Percentiles rank a stretch among this genome's conserved stretches.
Evolutionary conservation across 139 green algal genomes (phyloP).

Genomic region (Pseudopediastrum boryanum): DNA sequence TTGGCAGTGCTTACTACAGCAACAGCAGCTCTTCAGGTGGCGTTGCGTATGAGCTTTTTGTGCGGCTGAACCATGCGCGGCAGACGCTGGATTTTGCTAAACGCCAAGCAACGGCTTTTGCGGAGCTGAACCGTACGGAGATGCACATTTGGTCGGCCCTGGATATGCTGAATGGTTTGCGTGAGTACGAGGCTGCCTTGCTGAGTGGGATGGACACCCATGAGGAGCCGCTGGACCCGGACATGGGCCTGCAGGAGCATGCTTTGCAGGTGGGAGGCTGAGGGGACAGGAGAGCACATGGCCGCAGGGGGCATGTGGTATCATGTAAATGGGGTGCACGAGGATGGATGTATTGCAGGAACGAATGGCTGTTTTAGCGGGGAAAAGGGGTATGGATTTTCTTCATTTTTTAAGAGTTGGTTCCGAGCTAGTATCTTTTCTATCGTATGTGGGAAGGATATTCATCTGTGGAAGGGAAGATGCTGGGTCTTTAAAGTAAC

Average conservation of each 20-base stretch:
- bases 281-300: too few species aligned
- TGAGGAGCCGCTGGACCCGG: conserved; percentile 47
- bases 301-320: too few species aligned
- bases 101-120: conserved; percentile 65
- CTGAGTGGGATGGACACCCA: conserved; percentile 18
- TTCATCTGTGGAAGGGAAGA: too few species aligned
- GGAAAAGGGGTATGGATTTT: too few species aligned
- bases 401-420: too few species aligned
- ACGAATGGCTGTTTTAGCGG: too few species aligned
- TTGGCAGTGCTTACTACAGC: neutral
- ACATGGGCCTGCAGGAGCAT: conserved; percentile 78
- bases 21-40: conserved; percentile 12
- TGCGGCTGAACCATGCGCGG: conserved; percentile 80
- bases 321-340: too few species aligned
- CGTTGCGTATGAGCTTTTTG: conserved; percentile 78
- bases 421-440: too few species aligned
- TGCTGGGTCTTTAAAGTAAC: too few species aligned
- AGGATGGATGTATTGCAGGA: too few species aligned
- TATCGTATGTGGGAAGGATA: too few species aligned
- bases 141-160: conserved; percentile 84
- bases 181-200: conserved; percentile 78
- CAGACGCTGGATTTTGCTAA: conserved; percentile 89
- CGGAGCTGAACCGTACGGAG: conserved; percentile 54
- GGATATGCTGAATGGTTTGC: conserved; percentile 65
- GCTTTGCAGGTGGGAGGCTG: conserved; percentile 70